phyloP scores from a whole-genome alignment of 1,139 yeast genomes.

The Candida sanyaensis region DNA sequence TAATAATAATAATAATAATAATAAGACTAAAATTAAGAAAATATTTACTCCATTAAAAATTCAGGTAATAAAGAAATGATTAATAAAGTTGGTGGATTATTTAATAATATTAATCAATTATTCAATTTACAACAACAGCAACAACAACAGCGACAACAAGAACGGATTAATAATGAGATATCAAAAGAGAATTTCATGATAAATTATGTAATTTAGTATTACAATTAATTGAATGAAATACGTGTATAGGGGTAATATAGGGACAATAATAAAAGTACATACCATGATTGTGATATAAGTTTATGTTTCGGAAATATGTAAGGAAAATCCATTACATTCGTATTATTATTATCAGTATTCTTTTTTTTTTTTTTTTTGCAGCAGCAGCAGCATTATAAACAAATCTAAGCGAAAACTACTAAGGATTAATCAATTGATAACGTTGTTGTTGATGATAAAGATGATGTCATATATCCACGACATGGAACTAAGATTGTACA shows the following conservation, averaged over 20 bases:
- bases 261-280: no score
- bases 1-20: constrained; percentile 19
- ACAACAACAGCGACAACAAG: constrained; percentile 9
- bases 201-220: constrained; percentile 20
- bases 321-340: no score
- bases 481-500: no score
- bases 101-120: constrained; percentile 29
- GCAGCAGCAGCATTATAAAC: no score
- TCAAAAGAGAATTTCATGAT: constrained; percentile 20
- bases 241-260: no score
- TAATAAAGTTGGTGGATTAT: constrained; percentile 24
- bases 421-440: no score
- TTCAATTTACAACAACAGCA: constrained; percentile 18
- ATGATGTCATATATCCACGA: no score
- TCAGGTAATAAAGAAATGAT: constrained; percentile 33
- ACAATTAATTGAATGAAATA: constrained; percentile 8
- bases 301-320: neutral
- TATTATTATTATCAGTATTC: no score
- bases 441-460: no score
- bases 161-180: neutral
- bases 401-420: no score
- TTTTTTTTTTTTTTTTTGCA: no score
- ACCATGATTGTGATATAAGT: no score
- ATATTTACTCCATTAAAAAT: constrained; percentile 36
- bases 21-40: constrained; percentile 40